Base-by-base conservation (phyloP, 495 filamentous ascomycete species). In the Rhypophila decipiens region DNA sequence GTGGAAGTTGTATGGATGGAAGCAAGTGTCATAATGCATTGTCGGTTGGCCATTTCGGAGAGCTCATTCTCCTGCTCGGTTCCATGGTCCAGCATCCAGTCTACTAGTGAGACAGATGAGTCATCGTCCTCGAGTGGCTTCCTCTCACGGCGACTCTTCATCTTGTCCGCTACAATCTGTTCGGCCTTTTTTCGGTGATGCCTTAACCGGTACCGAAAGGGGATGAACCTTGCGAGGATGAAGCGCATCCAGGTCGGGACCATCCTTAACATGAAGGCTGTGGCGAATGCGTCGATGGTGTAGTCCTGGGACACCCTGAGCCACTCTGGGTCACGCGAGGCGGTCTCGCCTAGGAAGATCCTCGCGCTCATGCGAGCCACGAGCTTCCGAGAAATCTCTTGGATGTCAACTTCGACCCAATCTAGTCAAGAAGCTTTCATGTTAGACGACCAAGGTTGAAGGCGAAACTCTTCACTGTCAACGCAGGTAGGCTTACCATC, bases 301-400 rank as follows among this genome's bases (percentile, higher is more conserved):
- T 73, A 76, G 19, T 66, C 51, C 13, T 67, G 56, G 0, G 67
- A 63, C 1, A 73, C 60, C 0, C 49, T 46, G 10, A 74, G 57
- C 75, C 74, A 78, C 19, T 67, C 56, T 5, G 61, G 53, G 42
- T 75, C 60, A 17, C 69, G 65, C 44, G 69, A 68, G 4, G 77
- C 48, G n/a, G 70, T 60, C 3, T 67, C 55, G 18, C 77, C 77
- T 3, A 77, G 52, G 43, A 79, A 78, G 38, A 74, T 56, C 17
- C 68, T 59, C 1, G 70, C 66, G 0, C 72, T 70, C 13, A 76
- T 55, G 18, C 68, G 69, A 9, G 68, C 59, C 27, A 77, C 54
- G 0, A 76, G 19, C n/a, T n/a, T n/a, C n/a, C n/a, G n/a, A n/a
- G n/a, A n/a, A n/a, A n/a, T n/a, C n/a, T n/a, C n/a, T n/a, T n/a